Evolutionary conservation across 148 eudicot genomes (phyloP), one percentile per base, ranked within the genome.

Genomic region (Polygonum aviculare): DNA sequence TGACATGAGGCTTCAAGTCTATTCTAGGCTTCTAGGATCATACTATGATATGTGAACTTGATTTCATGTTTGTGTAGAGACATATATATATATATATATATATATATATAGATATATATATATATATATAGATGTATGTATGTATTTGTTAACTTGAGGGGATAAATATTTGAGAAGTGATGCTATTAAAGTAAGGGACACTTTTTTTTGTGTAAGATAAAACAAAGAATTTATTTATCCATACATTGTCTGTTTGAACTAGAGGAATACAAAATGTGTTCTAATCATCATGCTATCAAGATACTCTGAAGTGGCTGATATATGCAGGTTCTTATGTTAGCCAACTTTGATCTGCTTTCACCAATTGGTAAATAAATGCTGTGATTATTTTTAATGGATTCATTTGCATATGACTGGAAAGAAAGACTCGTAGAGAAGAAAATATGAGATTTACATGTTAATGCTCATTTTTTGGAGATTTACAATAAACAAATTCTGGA

Each of bases 401-500:
- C 36, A 65, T 71, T 77, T 76, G 73, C 38, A 36, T 77, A 33
- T 79, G 39, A 70, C 84, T 92, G 98, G 98, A 95, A 80, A 95
- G 80, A 83, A 97, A 95, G 88, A 90, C 88, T 78, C 96, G 97
- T 1, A 82, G 96, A 85, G 98, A 92, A 77, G 98, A 95, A 81
- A 95, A 90, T 80, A 51, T 92, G 78, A 85, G 82, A 47, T 95
- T 89, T 76, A 90, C 89, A 21, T 92, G 98, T 83, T 92, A 87
- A 89, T 95, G 98, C 81, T 95, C 98, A 38, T n/a, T 95, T 95
- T 81, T 77, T 95, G 77, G 98, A 95, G 83, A 95, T 95, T 40
- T 95, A 95, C 82, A 95, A 95, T 73, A 97, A 95, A 67, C 97
- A 90, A n/a, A 95, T 95, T 77, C 88, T 95, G 51, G 98, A 95